Percentiles rank a stretch among this genome's conserved stretches.
Evolutionary conservation across 495 filamentous ascomycete species (phyloP).

Genomic region (Hypoxylon lenormandii): DNA sequence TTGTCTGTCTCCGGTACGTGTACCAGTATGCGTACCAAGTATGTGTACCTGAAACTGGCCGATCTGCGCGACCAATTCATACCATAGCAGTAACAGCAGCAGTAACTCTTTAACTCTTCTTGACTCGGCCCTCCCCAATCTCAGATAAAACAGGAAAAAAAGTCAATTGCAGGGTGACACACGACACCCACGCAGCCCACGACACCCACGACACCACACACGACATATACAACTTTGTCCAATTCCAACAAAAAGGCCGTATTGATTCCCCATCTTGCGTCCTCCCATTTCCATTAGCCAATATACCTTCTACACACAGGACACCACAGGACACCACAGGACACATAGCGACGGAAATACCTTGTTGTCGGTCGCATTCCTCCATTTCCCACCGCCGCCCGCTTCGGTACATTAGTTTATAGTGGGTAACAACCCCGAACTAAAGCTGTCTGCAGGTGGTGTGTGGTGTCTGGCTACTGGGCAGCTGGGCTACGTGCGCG

Average conservation of each 20-base stretch:
- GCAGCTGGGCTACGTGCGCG: not conserved
- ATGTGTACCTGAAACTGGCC: constrained; percentile 45
- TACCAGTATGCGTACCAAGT: constrained; percentile 17
- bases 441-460: constrained; percentile 20
- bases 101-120: constrained; percentile 1
- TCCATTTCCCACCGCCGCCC: constrained; percentile 28
- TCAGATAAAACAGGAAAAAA: constrained; percentile 36
- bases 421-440: constrained; percentile 35
- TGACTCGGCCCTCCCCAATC: constrained; percentile 9
- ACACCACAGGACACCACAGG: too few species aligned
- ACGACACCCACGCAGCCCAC: constrained; percentile 24
- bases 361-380: constrained; percentile 7
- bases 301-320: too few species aligned
- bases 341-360: too few species aligned
- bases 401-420: constrained; percentile 35
- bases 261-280: constrained; percentile 5
- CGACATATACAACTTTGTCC: not conserved
- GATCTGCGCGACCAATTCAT: constrained; percentile 46
- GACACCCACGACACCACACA: too few species aligned
- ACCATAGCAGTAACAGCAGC: not conserved
- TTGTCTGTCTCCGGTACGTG: too few species aligned
- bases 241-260: constrained; percentile 18
- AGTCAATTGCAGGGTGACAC: constrained; percentile 26
- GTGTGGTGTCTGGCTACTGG: too few species aligned
- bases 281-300: too few species aligned